Evolutionary conservation across 352 stramenopile species (phyloP), one percentile per base, ranked within the genome.

Genomic region (Globisporangium solare): DNA sequence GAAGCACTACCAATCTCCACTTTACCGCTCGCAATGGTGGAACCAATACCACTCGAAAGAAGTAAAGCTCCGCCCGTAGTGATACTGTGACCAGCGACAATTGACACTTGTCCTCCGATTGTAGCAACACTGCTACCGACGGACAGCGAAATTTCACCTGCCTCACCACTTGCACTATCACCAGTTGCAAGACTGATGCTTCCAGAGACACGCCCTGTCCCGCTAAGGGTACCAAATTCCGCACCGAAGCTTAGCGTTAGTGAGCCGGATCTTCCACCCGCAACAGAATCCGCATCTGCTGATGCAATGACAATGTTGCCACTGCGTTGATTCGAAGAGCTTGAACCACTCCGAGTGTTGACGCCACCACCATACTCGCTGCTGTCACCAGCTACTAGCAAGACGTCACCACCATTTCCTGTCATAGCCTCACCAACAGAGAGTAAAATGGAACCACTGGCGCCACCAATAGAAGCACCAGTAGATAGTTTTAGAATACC

Each of bases 31-130:
- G 57, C 64, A 22, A 57, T 40, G 2, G 48, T 62, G 8, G 65
- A 64, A 4, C 66, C 62, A 47, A 71, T 60, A 48, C 67, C 67
- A 47, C 60, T 71, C 3, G 64, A 21, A 27, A 74, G 17, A 43
- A 42, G 17, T 6, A 61, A 27, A 6, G 55, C 51, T 54, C 56
- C 51, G 10, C 43, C 61, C 7, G 46, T 55, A 6, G 43, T 54
- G n/a, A 53, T 61, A 22, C 51, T 60, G 21, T 53, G 31, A 21
- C 61, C 61, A 51, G 51, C 61, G 14, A 21, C 13, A 40, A 56
- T 48, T 11, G 40, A 52, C 5, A 68, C 15, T n/a, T 27, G 56
- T 15, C 61, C 61, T 10, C 60, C 60, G 15, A n/a, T 13, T 11
- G 53, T 48, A 10, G 32, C 20, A 12, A 39, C 53, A 22, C 62